Base-by-base conservation (phyloP, 768 basidiomycete genomes). In the Boletus edulis region DNA sequence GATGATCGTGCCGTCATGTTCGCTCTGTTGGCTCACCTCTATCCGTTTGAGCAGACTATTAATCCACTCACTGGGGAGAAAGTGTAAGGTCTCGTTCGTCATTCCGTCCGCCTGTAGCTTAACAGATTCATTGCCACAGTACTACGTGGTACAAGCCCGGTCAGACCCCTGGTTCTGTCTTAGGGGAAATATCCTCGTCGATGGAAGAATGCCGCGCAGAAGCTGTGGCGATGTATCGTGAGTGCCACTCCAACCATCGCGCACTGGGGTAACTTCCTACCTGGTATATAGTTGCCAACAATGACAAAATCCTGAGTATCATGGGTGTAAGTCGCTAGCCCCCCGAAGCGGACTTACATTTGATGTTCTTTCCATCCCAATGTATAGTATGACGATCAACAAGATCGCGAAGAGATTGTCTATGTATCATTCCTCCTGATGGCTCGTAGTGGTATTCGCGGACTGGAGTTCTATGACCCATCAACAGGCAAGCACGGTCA, bases 201-300 rank as follows among this genome's bases (percentile, higher is more conserved):
- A 83, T 94, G 82, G 93, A 94, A 71, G 92, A 94, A 73, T 94
- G 92, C 62, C 84, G 93, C n/a, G 92, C 92, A 10, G 93, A 95
- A 73, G 81, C 89, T 3, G 92, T 92, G 20, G 89, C 89, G 0
- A 75, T 94, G 40, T 94, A 83, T 73, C 78, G 91, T 89, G 64
- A 74, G 83, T 73, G 15, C 7, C 22, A 34, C 35, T 46, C 10
- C 47, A 15, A 35, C 35, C n/a, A 10, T 4, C 12, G 1, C 5
- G 5, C n/a, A 39, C 34, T 47, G 13, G 0, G 29, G 35, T 55
- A 22, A 51, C 45, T 27, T 42, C 48, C 37, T 15, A 13, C 49
- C 29, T 5, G 15, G 0, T 8, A 14, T 35, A 4, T 52, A 91
- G 90, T 91, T 60, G 85, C 82, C 56, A 81, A 86, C 74, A 89